phyloP scores from a whole-genome alignment of 225 moss, liverwort and hornwort genomes.

The Physcomitrium patens region DNA sequence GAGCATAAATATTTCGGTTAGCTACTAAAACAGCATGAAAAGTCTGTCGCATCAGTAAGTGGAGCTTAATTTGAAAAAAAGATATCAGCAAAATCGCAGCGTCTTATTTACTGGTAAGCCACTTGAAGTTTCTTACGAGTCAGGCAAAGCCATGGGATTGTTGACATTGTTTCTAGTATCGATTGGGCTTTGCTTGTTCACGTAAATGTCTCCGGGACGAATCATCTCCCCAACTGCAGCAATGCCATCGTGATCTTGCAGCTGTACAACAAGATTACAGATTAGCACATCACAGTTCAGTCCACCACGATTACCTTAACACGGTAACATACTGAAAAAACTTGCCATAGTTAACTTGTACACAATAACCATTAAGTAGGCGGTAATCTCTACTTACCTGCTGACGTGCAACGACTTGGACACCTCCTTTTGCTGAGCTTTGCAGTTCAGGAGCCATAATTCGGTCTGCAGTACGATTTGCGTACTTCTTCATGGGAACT shows the following conservation, averaged over 20 bases:
- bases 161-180: constrained; percentile 79
- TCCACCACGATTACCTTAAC: not conserved
- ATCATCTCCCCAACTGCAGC: constrained; percentile 99
- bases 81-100: no score
- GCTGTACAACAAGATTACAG: constrained; percentile 43
- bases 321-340: constrained; percentile 19
- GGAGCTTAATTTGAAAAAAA: constrained; percentile 1
- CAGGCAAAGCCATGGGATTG: constrained; percentile 96
- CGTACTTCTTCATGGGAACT: constrained; percentile 88
- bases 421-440: constrained; percentile 71
- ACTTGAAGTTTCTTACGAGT: constrained; percentile 61
- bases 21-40: not conserved
- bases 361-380: constrained; percentile 1
- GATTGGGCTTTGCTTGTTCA: constrained; percentile 96
- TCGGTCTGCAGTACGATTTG: constrained; percentile 91
- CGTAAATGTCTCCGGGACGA: constrained; percentile 95
- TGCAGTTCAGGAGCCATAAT: constrained; percentile 87
- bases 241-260: constrained; percentile 98
- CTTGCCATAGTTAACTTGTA: not conserved
- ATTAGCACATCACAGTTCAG: constrained; percentile 18
- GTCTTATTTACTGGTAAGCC: no score
- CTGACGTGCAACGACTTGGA: constrained; percentile 77
- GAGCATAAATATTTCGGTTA: constrained; percentile 28
- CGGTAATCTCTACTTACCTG: constrained; percentile 25
- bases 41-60: not conserved